phyloP scores from a whole-genome alignment of 2,329 filamentous ascomycete species.

The Geosmithia morbida region DNA sequence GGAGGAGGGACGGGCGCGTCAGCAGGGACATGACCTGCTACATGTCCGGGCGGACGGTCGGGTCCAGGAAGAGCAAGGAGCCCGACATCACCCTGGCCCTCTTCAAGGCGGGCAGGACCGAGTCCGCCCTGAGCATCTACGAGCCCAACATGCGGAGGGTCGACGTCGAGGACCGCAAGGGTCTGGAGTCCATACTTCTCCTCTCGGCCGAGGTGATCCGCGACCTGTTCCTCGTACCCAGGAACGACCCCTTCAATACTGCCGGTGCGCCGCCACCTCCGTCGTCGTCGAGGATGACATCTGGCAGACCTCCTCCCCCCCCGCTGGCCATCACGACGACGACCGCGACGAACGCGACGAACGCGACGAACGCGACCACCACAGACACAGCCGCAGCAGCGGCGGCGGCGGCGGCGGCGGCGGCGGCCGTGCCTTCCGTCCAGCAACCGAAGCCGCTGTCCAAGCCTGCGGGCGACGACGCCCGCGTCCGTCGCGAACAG shows the following conservation, averaged over 20 bases:
- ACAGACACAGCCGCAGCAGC: too few relatives aligned
- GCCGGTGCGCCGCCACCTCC: slow-evolving; percentile 21
- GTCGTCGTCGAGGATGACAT: too few relatives aligned
- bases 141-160: slow-evolving; percentile 84
- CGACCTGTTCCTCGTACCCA: slow-evolving; percentile 49
- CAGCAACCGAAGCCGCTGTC: slow-evolving; percentile 8
- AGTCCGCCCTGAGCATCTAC: slow-evolving; percentile 58
- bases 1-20: slow-evolving; percentile 77
- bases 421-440: slow-evolving; percentile 1
- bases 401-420: too few relatives aligned
- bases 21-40: slow-evolving; percentile 83
- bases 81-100: slow-evolving; percentile 92
- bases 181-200: slow-evolving; percentile 69
- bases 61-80: slow-evolving; percentile 72
- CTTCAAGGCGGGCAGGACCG: slow-evolving; percentile 54
- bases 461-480: slow-evolving; percentile 10
- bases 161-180: slow-evolving; percentile 88
- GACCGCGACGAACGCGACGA: too few relatives aligned
- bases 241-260: slow-evolving; percentile 69
- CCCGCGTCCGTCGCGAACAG: slow-evolving; percentile 38
- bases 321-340: too few relatives aligned
- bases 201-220: slow-evolving; percentile 49
- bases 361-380: too few relatives aligned
- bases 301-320: too few relatives aligned
- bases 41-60: slow-evolving; percentile 63